Evolutionary conservation across 495 filamentous ascomycete species (phyloP), one percentile per base, ranked within the genome.

Genomic region (Corynascus novoguineensis): DNA sequence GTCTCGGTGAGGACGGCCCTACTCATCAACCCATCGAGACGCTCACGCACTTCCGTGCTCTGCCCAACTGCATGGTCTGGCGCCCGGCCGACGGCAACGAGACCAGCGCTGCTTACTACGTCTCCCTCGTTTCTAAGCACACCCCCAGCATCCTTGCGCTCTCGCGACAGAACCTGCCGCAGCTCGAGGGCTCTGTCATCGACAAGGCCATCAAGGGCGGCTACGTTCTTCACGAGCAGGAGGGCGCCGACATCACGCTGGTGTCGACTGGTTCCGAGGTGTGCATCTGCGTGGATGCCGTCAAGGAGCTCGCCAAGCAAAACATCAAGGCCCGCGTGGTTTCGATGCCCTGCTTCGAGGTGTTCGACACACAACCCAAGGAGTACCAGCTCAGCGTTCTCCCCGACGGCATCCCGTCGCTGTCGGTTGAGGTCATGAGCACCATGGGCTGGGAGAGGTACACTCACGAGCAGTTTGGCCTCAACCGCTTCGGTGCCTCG

Each of bases 31-130:
- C 93, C 69, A 95, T 99, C 68, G 93, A 99, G 83, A 96, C 90
- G n/a, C 85, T 99, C 47, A 88, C 93, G 59, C 93, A 99, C 77
- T 97, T 97, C 90, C 93, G 93, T 74, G 95, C 95, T 55, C 83
- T 97, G 63, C 93, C 93, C 63, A 99, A 99, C 87, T 89, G 87
- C 83, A 97, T 97, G 93, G 95, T 97, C 66, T 99, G 93, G 93
- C 93, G 93, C 70, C 93, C 93, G 57, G 93, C 93, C 57, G 93
- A 99, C 69, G 93, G 93, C 64, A 99, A 99, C 79, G 93, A 99
- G 87, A 92, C 86, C 66, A 92, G 87, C 71, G 91, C 91, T 64
- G 93, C 95, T 63, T 99, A 99, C 83, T 99, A 99, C 77, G 78
- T 93, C 63, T 89, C 91, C 42, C 78, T 99, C 58, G 96, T 86